phyloP scores from a whole-genome alignment of 352 stramenopile genomes.

The Phytophthora ohioensis region DNA sequence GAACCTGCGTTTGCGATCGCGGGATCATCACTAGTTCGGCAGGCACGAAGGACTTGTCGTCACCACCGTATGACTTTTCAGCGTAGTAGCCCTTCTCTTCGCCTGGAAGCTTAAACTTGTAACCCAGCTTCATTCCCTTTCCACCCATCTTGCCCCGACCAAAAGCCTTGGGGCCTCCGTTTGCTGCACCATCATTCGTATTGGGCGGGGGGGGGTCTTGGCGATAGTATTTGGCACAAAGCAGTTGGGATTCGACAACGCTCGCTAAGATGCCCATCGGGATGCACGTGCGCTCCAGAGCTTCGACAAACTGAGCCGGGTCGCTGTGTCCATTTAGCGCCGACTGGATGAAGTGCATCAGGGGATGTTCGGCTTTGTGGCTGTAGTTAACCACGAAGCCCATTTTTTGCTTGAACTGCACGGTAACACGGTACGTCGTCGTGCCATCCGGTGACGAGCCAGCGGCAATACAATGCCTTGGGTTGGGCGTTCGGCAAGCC shows the following conservation, averaged over 20 bases:
- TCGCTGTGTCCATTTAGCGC: constrained; percentile 85
- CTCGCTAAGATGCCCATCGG: constrained; percentile 85
- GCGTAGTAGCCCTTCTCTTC: constrained; percentile 89
- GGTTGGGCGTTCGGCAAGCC: constrained; percentile 76
- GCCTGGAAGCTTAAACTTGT: constrained; percentile 88
- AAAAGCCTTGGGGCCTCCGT: constrained; percentile 57
- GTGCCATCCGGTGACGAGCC: constrained; percentile 77
- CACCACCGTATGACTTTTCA: constrained; percentile 84
- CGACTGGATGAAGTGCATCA: constrained; percentile 90
- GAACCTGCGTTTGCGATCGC: constrained; percentile 86
- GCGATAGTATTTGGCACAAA: constrained; percentile 87
- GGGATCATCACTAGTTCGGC: constrained; percentile 87
- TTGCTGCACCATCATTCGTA: constrained; percentile 47
- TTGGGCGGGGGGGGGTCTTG: constrained; percentile 54
- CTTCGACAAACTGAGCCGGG: constrained; percentile 81
- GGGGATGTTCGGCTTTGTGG: constrained; percentile 84
- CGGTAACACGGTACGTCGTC: constrained; percentile 81
- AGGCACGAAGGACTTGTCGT: constrained; percentile 89
- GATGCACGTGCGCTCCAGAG: constrained; percentile 85
- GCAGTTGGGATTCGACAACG: constrained; percentile 83
- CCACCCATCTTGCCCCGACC: constrained; percentile 76
- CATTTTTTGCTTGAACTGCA: constrained; percentile 92
- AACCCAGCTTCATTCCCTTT: constrained; percentile 89
- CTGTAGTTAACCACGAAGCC: constrained; percentile 89
- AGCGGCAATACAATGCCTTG: constrained; percentile 71